A percentile compares a stretch with the other conserved stretches of the same genome.
Evolutionary conservation across 1,284 basidiomycete genomes (phyloP).

Genomic region (Volvariella volvacea): DNA sequence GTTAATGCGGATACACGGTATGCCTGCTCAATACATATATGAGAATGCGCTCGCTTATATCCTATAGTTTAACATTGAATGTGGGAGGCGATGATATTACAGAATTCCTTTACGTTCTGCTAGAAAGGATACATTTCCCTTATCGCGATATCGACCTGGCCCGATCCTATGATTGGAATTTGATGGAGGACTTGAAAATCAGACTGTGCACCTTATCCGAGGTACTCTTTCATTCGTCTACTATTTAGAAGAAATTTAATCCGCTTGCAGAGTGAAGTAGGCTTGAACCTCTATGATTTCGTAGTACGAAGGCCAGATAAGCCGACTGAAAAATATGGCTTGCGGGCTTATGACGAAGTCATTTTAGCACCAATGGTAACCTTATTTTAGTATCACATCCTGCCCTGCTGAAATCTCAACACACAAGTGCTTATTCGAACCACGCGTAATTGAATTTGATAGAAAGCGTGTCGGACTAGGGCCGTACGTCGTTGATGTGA

Average conservation of each 20-base stretch:
- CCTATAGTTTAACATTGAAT: constrained; percentile 56
- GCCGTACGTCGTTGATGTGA: constrained; percentile 47
- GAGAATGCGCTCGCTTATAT: background rate
- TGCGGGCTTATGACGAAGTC: constrained; percentile 93
- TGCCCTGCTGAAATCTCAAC: too few relatives aligned
- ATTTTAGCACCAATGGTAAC: constrained; percentile 89
- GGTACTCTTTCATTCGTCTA: constrained; percentile 34
- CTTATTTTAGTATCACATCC: background rate
- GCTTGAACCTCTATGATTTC: constrained; percentile 86
- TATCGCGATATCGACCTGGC: constrained; percentile 79
- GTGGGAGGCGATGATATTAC: constrained; percentile 96
- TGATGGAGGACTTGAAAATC: constrained; percentile 86
- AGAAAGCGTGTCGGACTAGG: constrained; percentile 55
- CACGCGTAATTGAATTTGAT: constrained; percentile 86
- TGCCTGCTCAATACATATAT: constrained; percentile 8
- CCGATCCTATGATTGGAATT: constrained; percentile 76
- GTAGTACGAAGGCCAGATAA: constrained; percentile 73
- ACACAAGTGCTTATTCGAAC: constrained; percentile 82
- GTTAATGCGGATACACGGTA: constrained; percentile 87
- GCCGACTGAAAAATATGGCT: constrained; percentile 81
- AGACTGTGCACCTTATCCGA: constrained; percentile 80
- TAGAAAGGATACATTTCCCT: constrained; percentile 82
- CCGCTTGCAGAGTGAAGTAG: constrained; percentile 67
- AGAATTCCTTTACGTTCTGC: constrained; percentile 76
- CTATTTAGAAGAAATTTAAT: constrained; percentile 6